Evolutionary conservation across 2,329 filamentous ascomycete species (phyloP), one percentile per base, ranked within the genome.

Genomic region (Aspergillus neoniger): DNA sequence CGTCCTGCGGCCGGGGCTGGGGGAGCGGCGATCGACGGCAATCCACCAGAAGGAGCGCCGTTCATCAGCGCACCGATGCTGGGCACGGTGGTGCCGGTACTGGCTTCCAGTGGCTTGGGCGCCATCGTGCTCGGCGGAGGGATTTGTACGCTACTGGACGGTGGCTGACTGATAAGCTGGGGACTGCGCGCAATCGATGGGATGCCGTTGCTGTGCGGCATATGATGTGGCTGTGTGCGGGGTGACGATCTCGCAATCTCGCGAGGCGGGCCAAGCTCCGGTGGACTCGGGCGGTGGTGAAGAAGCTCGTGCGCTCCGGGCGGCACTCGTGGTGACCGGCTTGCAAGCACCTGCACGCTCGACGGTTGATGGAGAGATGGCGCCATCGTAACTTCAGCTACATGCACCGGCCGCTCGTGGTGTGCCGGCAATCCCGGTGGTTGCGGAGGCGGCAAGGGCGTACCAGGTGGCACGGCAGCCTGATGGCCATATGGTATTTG

Each of bases 21-120:
- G 21, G 66, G 59, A 10, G 70, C 57, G 48, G 65, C 62, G 15
- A 71, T 71, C 6, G 70, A 61, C 1, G 69, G 63, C 6, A 74
- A 59, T 7, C 69, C 64, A 7, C 71, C 66, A 19, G 72, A 62
- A 15, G 72, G 67, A 1, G 74, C 65, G 25, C 72, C 74, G 60
- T 77, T 79, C 65, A 81, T 77, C 23, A 81, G 74, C 10, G 82
- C 73, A 15, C 75, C 80, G 59, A 86, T 85, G 64, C 81, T 83
- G 8, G 86, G 86, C 28, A 87, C 84, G 2, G 77, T 77, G 48
- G 72, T 76, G 36, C 74, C 36, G 72, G 72, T 25, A 71, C 64
- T 21, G 70, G 63, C 36, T 19, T 73, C 69, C 1, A 69, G 63
- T 41, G 69, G 65, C 56, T 72, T 75, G 21, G 65, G 39, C 17